Percentiles rank a stretch among this genome's conserved stretches.
phyloP scores from a whole-genome alignment of 108 stramenopile genomes.

The Cylindrotheca closterium region DNA sequence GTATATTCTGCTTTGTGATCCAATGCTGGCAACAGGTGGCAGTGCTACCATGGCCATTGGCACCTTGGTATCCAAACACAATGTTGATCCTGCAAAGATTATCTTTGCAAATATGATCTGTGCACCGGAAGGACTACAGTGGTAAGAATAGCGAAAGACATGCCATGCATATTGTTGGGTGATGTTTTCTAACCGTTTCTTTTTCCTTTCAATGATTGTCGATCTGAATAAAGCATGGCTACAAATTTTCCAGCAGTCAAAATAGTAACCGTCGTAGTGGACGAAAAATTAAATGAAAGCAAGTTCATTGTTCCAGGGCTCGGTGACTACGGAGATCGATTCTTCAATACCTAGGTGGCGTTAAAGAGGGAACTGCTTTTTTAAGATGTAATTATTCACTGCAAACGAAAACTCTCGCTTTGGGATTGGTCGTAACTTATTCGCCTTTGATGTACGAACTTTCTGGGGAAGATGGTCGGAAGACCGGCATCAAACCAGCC shows the following conservation, averaged over 20 bases:
- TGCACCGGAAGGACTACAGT: conserved; percentile 95
- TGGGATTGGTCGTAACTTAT: background rate
- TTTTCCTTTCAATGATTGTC: background rate
- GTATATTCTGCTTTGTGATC: conserved; percentile 93
- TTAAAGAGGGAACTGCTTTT: background rate
- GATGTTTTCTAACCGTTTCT: background rate
- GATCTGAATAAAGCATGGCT: conserved; percentile 19
- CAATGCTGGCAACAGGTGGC: conserved; percentile 99
- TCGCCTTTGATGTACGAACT: conserved; percentile 54
- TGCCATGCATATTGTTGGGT: conserved; percentile 39
- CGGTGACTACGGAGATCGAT: conserved; percentile 98
- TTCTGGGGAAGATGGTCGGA: conserved; percentile 63
- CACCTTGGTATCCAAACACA: conserved; percentile 48
- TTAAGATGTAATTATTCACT: background rate
- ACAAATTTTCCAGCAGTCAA: conserved; percentile 40
- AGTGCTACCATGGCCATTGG: conserved; percentile 84
- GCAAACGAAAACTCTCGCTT: background rate
- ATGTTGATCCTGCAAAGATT: conserved; percentile 68
- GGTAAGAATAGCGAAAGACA: conserved; percentile 40
- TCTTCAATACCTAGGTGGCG: conserved; percentile 68
- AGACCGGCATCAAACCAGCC: conserved; percentile 67
- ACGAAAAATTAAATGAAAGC: conserved; percentile 89
- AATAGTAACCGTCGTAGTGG: conserved; percentile 91
- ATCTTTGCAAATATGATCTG: conserved; percentile 95
- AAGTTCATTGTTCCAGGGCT: conserved; percentile 97